A percentile compares a stretch with the other conserved stretches of the same genome.
These are phyloP conservation scores for Boechera divaricarpa DNA, from an alignment of 345 rosid species.

Conservation along the genomic window DNA sequence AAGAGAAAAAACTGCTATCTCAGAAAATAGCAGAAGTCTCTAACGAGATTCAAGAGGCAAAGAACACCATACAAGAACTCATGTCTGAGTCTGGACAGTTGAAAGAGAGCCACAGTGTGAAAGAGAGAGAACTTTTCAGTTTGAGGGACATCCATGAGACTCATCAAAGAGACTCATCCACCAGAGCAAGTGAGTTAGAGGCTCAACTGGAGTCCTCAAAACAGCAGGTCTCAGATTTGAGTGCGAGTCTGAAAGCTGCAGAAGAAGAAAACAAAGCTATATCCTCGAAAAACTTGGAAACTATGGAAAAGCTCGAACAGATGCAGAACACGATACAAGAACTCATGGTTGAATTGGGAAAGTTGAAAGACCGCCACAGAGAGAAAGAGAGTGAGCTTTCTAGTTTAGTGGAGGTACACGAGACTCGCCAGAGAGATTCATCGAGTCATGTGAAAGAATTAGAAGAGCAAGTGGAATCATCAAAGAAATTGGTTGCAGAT, in stretches of 20 bases:
- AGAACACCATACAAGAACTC: conserved; percentile 50
- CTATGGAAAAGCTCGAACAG: no score
- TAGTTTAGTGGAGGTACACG: conserved; percentile 52
- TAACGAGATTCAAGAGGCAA: conserved; percentile 58
- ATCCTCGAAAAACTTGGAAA: no score
- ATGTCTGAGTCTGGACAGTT: conserved; percentile 51
- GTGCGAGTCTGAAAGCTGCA: no score
- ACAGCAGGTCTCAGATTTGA: no score
- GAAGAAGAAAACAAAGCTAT: no score
- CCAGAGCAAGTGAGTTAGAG: no score
- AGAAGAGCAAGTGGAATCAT: conserved; percentile 54
- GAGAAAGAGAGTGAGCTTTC: conserved; percentile 65
- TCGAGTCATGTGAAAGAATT: conserved; percentile 42
- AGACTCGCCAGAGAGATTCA: conserved; percentile 56
- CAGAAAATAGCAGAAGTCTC: conserved; percentile 54
- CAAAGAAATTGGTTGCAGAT: conserved; percentile 56
- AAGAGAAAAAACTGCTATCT: conserved; percentile 61
- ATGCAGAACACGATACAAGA: conserved; percentile 34
- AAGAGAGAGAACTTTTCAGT: conserved; percentile 59
- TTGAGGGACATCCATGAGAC: conserved; percentile 60
- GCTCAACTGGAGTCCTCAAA: no score
- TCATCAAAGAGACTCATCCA: neutral
- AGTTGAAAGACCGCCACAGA: conserved; percentile 58
- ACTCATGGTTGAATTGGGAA: conserved; percentile 50
- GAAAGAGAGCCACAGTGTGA: conserved; percentile 56